A percentile compares a stretch with the other conserved stretches of the same genome.
phyloP scores from a whole-genome alignment of 1,139 yeast genomes.

The Pichia sp. region DNA sequence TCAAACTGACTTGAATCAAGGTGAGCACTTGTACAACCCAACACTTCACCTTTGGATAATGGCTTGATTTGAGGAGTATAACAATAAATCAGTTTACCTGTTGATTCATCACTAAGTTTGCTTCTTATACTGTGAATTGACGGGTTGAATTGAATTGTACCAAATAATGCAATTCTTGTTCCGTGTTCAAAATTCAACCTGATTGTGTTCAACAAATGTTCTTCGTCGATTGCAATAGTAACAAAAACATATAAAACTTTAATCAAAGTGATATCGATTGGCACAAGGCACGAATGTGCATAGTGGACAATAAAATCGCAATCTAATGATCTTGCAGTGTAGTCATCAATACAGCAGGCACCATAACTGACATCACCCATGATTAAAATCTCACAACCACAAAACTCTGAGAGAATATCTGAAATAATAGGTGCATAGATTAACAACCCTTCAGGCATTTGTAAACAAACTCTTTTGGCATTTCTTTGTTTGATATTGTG shows the following conservation, averaged over 20 bases:
- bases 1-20: conserved; percentile 53
- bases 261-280: conserved; percentile 83
- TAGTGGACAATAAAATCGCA: conserved; percentile 95
- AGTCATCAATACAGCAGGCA: conserved; percentile 97
- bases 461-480: conserved; percentile 81
- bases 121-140: conserved; percentile 74
- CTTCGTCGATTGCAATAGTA: conserved; percentile 80
- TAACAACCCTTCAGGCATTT: conserved; percentile 94
- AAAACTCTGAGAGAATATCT: conserved; percentile 88
- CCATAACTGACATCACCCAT: conserved; percentile 99
- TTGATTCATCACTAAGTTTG: conserved; percentile 39
- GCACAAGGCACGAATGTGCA: conserved; percentile 96
- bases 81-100: conserved; percentile 46
- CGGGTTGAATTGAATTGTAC: conserved; percentile 96
- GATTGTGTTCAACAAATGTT: conserved; percentile 71
- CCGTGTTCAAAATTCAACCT: conserved; percentile 58
- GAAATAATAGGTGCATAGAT: conserved; percentile 81
- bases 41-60: conserved; percentile 87
- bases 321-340: conserved; percentile 83
- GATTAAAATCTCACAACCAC: conserved; percentile 77
- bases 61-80: conserved; percentile 92
- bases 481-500: conserved; percentile 77
- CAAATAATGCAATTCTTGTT: conserved; percentile 69
- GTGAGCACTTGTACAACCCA: conserved; percentile 92
- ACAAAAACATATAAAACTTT: conserved; percentile 94